Evolutionary conservation across 139 green algal species (phyloP), one percentile per base, ranked within the genome.

Genomic region (Coccomyxa sp.): DNA sequence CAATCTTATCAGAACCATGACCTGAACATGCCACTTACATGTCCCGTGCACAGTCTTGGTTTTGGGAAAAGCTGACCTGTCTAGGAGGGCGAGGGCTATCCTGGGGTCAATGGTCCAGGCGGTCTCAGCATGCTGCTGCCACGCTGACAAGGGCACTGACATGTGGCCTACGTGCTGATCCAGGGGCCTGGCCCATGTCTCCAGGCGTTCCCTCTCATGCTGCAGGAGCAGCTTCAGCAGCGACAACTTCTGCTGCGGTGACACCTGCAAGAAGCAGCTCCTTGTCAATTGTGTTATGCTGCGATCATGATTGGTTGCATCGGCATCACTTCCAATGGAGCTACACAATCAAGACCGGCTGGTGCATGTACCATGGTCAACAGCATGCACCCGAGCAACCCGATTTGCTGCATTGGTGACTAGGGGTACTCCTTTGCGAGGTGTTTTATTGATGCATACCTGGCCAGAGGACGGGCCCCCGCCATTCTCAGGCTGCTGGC

Each of bases 81-180:
- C 40, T 5, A 83, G 69, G 72, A 94, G 58, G 35, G 78, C 78
- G 5, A 92, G 37, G 10, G 88, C 85, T 78, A 96, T 64, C n/a
- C 78, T 58, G 8, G 91, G 92, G 8, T 91, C 84, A 39, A 91
- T 85, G 35, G 79, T 55, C 87, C 86, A 95, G 10, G 91, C 91
- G 14, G 79, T 75, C 8, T 39, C 55, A n/a, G 83, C 80, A 31
- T 85, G 79, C 75, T 18, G 14, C 31, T 27, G 34, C 89, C 89
- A 93, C 27, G 68, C 29, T n/a, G 29, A 24, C 29, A 73, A 54
- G 78, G 44, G 38, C 55, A 73, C 64, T n/a, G 69, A 41, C 40
- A 8, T 44, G 71, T 8, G n/a, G 8, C 27, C 8, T 39, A 73
- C 8, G 0, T 68, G 34, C 72, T 38, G 38, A 8, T 35, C 37